Evolutionary conservation across 1,284 basidiomycete species (phyloP).

Genomic region (Sutorius eximius): DNA sequence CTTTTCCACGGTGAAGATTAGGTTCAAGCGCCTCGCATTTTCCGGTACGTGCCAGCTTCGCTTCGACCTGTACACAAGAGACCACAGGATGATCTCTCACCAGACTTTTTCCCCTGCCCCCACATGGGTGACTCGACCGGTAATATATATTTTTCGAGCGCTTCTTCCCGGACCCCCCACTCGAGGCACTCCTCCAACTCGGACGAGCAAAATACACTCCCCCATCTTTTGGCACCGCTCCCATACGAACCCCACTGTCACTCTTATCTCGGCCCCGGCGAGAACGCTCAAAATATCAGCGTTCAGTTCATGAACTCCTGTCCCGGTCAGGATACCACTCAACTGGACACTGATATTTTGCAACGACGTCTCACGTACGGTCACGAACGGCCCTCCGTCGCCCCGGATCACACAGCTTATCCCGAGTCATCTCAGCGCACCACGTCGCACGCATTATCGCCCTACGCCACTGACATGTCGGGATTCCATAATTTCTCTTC

Average conservation of each 20-base stretch:
- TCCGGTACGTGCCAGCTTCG: conserved; percentile 24
- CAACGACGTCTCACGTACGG: conserved; percentile 13
- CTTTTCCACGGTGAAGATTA: conserved; percentile 35
- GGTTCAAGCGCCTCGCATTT: conserved; percentile 11
- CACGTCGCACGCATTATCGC: conserved; percentile 23
- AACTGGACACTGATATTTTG: conserved; percentile 33
- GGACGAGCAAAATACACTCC: conserved; percentile 16
- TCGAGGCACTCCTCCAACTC: conserved; percentile 13
- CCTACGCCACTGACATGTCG: conserved; percentile 19
- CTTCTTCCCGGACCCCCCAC: conserved; percentile 12
- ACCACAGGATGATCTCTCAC: conserved; percentile 26
- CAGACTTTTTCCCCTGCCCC: conserved; percentile 6
- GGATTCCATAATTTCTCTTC: conserved; percentile 10
- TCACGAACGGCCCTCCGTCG: conserved; percentile 2
- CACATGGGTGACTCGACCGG: conserved; percentile 24
- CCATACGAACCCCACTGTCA: conserved; percentile 15
- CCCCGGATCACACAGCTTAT: conserved; percentile 17
- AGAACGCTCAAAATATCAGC: conserved; percentile 30
- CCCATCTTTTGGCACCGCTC: conserved; percentile 22
- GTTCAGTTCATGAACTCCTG: conserved; percentile 34
- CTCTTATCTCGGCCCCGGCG: conserved; percentile 20
- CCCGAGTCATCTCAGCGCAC: conserved; percentile 36
- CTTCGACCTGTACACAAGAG: conserved; percentile 9
- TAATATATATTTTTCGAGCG: conserved; percentile 16
- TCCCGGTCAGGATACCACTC: conserved; percentile 21